Evolutionary conservation across 768 basidiomycete species (phyloP).

Genomic region (Phanerochaete sordida): DNA sequence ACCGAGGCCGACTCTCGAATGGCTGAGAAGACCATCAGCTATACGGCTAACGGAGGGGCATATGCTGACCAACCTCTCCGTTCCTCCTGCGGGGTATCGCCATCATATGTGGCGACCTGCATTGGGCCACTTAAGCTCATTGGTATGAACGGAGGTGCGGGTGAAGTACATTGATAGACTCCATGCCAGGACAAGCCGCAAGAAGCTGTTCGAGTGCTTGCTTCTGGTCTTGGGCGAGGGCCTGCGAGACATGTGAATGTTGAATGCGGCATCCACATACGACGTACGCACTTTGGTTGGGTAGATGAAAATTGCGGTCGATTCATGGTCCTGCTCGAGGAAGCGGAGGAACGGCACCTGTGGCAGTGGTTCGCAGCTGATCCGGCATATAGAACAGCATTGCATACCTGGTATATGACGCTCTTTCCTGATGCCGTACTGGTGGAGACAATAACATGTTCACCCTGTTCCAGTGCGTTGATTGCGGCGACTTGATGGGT

Average conservation of each 20-base stretch:
- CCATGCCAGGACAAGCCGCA: constrained; percentile 55
- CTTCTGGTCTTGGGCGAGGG: constrained; percentile 86
- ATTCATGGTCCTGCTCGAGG: constrained; percentile 53
- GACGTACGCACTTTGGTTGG: constrained; percentile 67
- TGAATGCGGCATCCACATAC: neutral
- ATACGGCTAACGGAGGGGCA: neutral
- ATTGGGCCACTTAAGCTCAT: neutral
- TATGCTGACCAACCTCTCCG: constrained; percentile 43
- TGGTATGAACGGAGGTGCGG: neutral
- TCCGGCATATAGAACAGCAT: neutral
- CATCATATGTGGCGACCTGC: constrained; percentile 79
- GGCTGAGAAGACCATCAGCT: constrained; percentile 29
- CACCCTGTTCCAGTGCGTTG: constrained; percentile 49
- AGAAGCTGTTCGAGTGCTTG: constrained; percentile 66
- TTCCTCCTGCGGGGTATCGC: constrained; percentile 74
- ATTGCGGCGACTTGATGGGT: constrained; percentile 71
- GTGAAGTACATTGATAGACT: constrained; percentile 50
- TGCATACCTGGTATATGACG: constrained; percentile 75
- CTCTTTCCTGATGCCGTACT: constrained; percentile 90
- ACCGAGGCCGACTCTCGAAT: constrained; percentile 74
- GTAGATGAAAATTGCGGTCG: constrained; percentile 83
- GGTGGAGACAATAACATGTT: constrained; percentile 84
- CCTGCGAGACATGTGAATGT: constrained; percentile 36
- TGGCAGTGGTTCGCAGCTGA: neutral
- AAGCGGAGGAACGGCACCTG: constrained; percentile 70